phyloP scores from a whole-genome alignment of 1,139 yeast species.

The Candida anutae region DNA sequence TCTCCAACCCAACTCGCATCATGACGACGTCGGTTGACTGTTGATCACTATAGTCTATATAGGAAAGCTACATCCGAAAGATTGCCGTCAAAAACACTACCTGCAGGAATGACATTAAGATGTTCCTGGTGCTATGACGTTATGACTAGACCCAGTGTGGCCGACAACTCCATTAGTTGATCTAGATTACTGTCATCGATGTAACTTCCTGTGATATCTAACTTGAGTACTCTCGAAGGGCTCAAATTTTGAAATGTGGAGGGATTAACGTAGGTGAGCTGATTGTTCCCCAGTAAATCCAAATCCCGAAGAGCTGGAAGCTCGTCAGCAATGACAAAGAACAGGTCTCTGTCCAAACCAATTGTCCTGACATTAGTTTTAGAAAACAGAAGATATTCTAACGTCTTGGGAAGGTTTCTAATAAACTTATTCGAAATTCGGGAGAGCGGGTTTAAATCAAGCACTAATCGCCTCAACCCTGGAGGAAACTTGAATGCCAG shows the following conservation, averaged over 20 bases:
- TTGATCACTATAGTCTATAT: too few relatives aligned
- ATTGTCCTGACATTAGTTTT: constrained; percentile 8
- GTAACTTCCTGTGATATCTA: too few relatives aligned
- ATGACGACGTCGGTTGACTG: too few relatives aligned
- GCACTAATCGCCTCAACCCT: constrained; percentile 13
- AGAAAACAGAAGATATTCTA: constrained; percentile 16
- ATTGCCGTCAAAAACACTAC: too few relatives aligned
- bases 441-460: constrained; percentile 21
- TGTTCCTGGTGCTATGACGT: too few relatives aligned
- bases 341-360: neutral
- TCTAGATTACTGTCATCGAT: too few relatives aligned
- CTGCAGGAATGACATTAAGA: too few relatives aligned
- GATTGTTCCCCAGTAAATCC: neutral
- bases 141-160: too few relatives aligned
- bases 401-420: constrained; percentile 19
- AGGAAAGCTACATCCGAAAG: too few relatives aligned
- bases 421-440: constrained; percentile 16
- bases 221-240: too few relatives aligned
- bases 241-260: neutral
- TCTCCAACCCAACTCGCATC: too few relatives aligned
- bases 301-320: constrained; percentile 3
- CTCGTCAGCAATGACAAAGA: neutral
- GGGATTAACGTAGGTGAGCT: constrained; percentile 1
- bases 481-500: constrained; percentile 23
- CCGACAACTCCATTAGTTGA: too few relatives aligned